Base-by-base conservation (phyloP, 306 rosid genomes). In the Dryas octopetala region DNA sequence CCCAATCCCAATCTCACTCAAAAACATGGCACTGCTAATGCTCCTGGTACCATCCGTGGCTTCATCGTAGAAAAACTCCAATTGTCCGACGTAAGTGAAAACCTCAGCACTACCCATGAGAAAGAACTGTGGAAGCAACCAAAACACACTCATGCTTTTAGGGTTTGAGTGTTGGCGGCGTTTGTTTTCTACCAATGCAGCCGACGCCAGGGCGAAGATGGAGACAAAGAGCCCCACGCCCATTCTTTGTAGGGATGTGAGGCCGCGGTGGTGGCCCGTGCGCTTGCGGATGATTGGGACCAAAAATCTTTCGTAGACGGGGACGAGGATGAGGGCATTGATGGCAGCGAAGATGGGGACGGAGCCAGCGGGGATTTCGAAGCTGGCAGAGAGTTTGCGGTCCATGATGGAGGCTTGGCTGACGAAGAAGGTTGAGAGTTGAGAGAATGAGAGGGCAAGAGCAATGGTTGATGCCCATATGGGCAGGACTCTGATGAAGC, bases 11-110 rank as follows among this genome's bases (percentile, higher is more conserved):
- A 82, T 48, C 84, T 84, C 89, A 55, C 73, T 57, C 68, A 88
- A 62, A 66, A 86, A 88, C 74, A 86, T 46, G 0, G 90, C 93
- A 72, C 90, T 88, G 19, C 89, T 86, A 14, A 88, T 74, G 62
- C 92, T 88, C 47, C 87, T 70, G 4, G 88, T 88, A 5, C 92
- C 92, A 8, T 89, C 94, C 0, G 94, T 88, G 1, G 91, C 89
- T 67, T 87, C 89, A 16, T 87, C 88, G 72, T 89, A 87, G 62
- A 89, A 91, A 43, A 87, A 91, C 80, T 91, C 97, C 60, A 87
- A 57, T 53, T 89, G 92, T 9, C 97, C 94, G 14, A 87, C 97
- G 53, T 87, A 86, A 0, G 94, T 69, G 72, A 89, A 91, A 61
- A 85, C 90, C 76, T 91, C 91, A 7, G 94, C 89, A 7, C 58